A percentile compares a stretch with the other conserved stretches of the same genome.
Evolutionary conservation across 2,329 filamentous ascomycete genomes (phyloP).

Genomic region (Celoporthe dispersa): DNA sequence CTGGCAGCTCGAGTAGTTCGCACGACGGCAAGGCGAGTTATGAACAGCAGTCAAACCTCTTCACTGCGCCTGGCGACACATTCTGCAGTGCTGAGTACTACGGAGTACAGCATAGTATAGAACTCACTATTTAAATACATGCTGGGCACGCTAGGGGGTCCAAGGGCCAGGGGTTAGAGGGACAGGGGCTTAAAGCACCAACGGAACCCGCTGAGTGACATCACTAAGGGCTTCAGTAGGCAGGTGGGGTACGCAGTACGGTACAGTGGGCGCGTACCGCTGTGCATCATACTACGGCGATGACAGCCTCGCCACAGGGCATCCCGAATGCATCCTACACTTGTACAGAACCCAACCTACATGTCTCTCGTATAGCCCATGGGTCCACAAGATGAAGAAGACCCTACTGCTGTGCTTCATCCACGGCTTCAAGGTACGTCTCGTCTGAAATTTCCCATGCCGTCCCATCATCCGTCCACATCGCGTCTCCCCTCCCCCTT

Average conservation of each 20-base stretch:
- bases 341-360: neutral
- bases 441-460: constrained; percentile 5
- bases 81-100: neutral
- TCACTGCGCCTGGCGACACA: neutral
- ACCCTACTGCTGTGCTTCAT: constrained; percentile 83
- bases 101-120: neutral
- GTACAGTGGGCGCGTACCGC: too few relatives aligned
- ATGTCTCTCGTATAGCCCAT: constrained; percentile 30
- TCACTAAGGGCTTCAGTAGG: constrained; percentile 5
- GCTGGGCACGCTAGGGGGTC: too few relatives aligned
- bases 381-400: constrained; percentile 67
- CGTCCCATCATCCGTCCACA: neutral
- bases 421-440: constrained; percentile 80
- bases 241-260: neutral
- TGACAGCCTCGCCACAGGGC: neutral
- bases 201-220: constrained; percentile 17
- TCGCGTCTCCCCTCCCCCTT: too few relatives aligned
- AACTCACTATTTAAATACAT: too few relatives aligned
- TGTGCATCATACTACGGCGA: neutral
- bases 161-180: neutral
- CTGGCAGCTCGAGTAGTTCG: too few relatives aligned
- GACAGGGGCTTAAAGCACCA: neutral
- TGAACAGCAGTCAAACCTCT: neutral
- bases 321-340: neutral
- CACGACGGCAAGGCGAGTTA: neutral